These are phyloP conservation scores for Cytidiella melzeri DNA, from an alignment of 768 basidiomycete genomes.

Conservation along the genomic window DNA sequence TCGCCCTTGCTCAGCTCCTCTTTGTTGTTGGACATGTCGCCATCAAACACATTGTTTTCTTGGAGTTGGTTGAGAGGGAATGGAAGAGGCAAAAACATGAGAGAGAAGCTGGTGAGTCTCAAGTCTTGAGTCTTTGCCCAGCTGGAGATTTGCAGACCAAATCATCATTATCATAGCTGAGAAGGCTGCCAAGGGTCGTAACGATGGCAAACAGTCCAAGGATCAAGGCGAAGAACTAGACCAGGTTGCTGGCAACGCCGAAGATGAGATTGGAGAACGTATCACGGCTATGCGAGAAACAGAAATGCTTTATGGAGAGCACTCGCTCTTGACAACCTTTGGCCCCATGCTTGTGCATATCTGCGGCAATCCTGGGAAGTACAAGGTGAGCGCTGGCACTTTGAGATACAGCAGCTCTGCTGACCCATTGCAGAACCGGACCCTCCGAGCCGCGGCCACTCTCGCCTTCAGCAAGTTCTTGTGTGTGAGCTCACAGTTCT, in stretches of 20 bases:
- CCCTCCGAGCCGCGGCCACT: slow-evolving; percentile 80
- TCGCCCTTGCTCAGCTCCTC: slow-evolving; percentile 87
- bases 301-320: slow-evolving; percentile 79
- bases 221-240: slow-evolving; percentile 78
- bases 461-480: slow-evolving; percentile 94
- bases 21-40: slow-evolving; percentile 96
- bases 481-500: slow-evolving; percentile 91
- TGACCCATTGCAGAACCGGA: slow-evolving; percentile 56
- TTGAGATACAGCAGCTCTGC: neutral
- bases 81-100: slow-evolving; percentile 96
- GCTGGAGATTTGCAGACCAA: too few species aligned
- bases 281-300: slow-evolving; percentile 79
- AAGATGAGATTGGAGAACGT: slow-evolving; percentile 95
- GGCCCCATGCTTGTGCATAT: slow-evolving; percentile 90
- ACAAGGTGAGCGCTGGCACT: slow-evolving; percentile 54
- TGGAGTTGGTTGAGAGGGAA: slow-evolving; percentile 93
- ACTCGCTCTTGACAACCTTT: slow-evolving; percentile 77
- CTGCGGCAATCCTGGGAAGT: slow-evolving; percentile 84
- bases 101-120: slow-evolving; percentile 60
- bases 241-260: slow-evolving; percentile 94
- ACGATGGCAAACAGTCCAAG: slow-evolving; percentile 38
- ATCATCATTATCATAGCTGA: slow-evolving; percentile 38
- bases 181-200: slow-evolving; percentile 42
- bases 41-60: slow-evolving; percentile 94
- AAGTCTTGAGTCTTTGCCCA: neutral